These are phyloP conservation scores for Aspergillus phoenicis DNA, from an alignment of 2,329 filamentous ascomycete genomes.

Conservation along the genomic window DNA sequence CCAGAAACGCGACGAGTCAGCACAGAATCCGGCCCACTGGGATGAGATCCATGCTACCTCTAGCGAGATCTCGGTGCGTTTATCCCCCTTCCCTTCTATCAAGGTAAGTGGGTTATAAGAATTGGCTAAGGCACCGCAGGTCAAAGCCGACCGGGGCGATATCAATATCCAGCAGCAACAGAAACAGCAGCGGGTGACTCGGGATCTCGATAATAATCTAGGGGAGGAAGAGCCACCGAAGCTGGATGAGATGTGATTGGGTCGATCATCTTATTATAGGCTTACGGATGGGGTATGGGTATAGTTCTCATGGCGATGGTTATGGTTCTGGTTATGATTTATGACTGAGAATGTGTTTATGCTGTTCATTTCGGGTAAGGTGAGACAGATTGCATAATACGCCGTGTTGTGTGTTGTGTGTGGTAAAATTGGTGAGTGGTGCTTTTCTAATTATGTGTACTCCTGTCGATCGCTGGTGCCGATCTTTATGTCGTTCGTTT, in stretches of 20 bases:
- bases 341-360: not conserved
- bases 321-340: not conserved
- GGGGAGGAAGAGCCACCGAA: conserved; percentile 13
- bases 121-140: conserved; percentile 1
- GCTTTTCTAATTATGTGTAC: not conserved
- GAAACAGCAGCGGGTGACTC: not conserved
- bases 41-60: conserved; percentile 19
- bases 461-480: not conserved
- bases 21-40: conserved; percentile 5
- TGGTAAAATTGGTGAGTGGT: not conserved
- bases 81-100: not conserved
- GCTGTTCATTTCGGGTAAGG: not conserved
- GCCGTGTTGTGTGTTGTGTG: not conserved
- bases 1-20: conserved; percentile 5
- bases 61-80: conserved; percentile 17
- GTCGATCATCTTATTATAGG: too few species aligned
- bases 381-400: not conserved
- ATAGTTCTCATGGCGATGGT: not conserved
- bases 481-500: not conserved
- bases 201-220: conserved; percentile 12
- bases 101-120: too few species aligned
- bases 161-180: conserved; percentile 7
- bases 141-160: conserved; percentile 22
- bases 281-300: not conserved
- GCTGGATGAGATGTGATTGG: conserved; percentile 17